Evolutionary conservation across 306 rosid species (phyloP).

Genomic region (Styphnolobium japonicum): DNA sequence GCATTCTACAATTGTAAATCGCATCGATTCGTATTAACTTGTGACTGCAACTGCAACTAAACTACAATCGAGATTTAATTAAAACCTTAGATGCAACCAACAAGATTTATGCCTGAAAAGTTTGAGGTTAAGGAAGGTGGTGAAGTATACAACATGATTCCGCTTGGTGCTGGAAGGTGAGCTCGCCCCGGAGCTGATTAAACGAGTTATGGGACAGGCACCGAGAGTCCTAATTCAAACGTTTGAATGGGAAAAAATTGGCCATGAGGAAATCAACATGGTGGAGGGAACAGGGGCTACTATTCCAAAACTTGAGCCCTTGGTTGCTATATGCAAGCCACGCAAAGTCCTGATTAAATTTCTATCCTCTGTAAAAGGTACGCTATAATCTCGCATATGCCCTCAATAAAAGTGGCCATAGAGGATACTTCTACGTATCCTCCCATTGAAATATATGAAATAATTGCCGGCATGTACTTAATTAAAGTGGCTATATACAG

Average conservation of each 20-base stretch:
- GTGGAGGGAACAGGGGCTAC: conserved; percentile 10
- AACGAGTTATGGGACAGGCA: neutral
- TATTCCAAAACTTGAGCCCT: conserved; percentile 20
- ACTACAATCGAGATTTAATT: too few species aligned
- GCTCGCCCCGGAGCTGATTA: conserved; percentile 12
- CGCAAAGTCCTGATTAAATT: conserved; percentile 5
- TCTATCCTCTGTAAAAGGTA: neutral
- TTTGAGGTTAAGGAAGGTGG: too few species aligned
- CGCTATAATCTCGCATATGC: too few species aligned
- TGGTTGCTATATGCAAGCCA: conserved; percentile 22
- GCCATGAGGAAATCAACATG: conserved; percentile 9
- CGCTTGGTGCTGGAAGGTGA: conserved; percentile 23
- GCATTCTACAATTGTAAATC: too few species aligned
- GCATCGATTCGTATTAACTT: too few species aligned
- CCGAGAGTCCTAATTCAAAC: conserved; percentile 31
- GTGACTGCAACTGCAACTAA: too few species aligned
- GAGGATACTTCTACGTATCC: too few species aligned
- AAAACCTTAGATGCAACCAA: too few species aligned
- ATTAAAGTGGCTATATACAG: neutral
- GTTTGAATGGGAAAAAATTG: conserved; percentile 31
- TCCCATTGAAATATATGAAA: too few species aligned
- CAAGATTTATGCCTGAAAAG: too few species aligned
- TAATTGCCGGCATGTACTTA: neutral
- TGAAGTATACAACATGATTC: neutral
- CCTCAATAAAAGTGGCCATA: too few species aligned